Evolutionary conservation across 2,329 filamentous ascomycete species (phyloP), one percentile per base, ranked within the genome.

Genomic region (Ramichloridium luteum): DNA sequence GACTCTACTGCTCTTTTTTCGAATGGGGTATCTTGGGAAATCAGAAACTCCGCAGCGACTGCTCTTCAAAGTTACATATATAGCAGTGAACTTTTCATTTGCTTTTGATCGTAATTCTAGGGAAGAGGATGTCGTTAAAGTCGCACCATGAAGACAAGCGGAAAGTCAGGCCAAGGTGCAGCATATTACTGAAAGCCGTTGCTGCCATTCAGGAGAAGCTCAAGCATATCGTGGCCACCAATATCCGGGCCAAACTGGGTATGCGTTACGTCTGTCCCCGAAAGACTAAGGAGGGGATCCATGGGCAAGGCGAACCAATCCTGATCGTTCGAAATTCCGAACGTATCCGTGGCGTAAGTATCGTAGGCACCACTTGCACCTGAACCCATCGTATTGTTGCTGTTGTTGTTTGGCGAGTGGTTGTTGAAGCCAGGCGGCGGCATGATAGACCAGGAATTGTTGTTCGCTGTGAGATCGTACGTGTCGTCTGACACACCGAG

Each of bases 291-390:
- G 37, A 76, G 62, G 26, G 70, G 68, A 48, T 76, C 70, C 3
- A 77, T 57, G 1, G 71, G 70, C n/a, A 76, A 49, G 0, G 72
- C 67, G 30, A 76, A 60, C 72, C 72, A 77, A 49, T 75, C 71
- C 25, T 67, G 64, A 15, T 43, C 35, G 25, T 44, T 37, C 9
- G 36, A 28, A n/a, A 23, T 8, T 8, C 8, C 8, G 20, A 8
- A 23, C 8, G 20, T n/a, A n/a, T 8, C 20, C 13, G 13, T 32
- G 4, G 13, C 18, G 13, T 32, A 26, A 12, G 29, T 34, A n/a
- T 40, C 41, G 12, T 37, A 36, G 18, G 38, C 34, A 17, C 35
- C 39, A 23, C 23, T 33, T 3, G 28, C 18, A n/a, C 8, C 20
- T 8, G 20, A 23, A 13, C 56, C 46, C 36, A 54, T 58, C 33